Evolutionary conservation across 495 filamentous ascomycete genomes (phyloP).

Genomic region (Emericellopsis terricola): DNA sequence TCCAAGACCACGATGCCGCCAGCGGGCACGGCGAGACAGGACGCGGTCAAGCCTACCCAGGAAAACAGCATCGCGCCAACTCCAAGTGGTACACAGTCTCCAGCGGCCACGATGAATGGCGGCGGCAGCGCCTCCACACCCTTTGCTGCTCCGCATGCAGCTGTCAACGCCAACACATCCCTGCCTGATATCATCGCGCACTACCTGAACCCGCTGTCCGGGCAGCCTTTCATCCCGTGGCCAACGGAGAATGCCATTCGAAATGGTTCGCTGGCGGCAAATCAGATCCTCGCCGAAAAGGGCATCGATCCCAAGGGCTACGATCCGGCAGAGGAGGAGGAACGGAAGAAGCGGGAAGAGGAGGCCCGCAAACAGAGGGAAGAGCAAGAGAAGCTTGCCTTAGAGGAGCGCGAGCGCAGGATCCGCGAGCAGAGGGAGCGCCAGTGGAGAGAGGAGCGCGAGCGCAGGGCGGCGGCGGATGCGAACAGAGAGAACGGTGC

Average conservation of each 20-base stretch:
- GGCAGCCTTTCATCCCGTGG: slow-evolving; percentile 45
- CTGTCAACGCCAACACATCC: slow-evolving; percentile 3
- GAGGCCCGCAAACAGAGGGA: slow-evolving; percentile 17
- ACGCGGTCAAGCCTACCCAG: slow-evolving; percentile 2
- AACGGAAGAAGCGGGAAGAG: slow-evolving; percentile 19
- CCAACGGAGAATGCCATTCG: slow-evolving; percentile 44
- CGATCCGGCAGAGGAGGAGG: slow-evolving; percentile 32
- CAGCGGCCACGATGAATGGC: background rate
- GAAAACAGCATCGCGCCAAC: background rate
- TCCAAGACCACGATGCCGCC: slow-evolving; percentile 54
- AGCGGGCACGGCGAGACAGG: slow-evolving; percentile 27
- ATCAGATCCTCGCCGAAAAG: slow-evolving; percentile 36
- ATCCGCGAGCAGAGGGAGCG: slow-evolving; percentile 19
- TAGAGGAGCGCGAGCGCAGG: slow-evolving; percentile 21
- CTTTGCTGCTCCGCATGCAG: background rate
- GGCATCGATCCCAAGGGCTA: slow-evolving; percentile 37
- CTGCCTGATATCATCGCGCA: slow-evolving; percentile 21
- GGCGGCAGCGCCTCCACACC: background rate
- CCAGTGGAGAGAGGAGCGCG: slow-evolving; percentile 5
- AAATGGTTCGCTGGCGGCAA: slow-evolving; percentile 39
- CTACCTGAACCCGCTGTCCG: slow-evolving; percentile 32
- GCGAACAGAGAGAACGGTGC: no score
- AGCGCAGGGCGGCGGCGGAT: no score
- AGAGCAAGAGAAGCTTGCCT: slow-evolving; percentile 23
- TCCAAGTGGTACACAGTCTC: background rate